These are phyloP conservation scores for Hypoxylon trugodes DNA, from an alignment of 495 filamentous ascomycete genomes.

Conservation along the genomic window DNA sequence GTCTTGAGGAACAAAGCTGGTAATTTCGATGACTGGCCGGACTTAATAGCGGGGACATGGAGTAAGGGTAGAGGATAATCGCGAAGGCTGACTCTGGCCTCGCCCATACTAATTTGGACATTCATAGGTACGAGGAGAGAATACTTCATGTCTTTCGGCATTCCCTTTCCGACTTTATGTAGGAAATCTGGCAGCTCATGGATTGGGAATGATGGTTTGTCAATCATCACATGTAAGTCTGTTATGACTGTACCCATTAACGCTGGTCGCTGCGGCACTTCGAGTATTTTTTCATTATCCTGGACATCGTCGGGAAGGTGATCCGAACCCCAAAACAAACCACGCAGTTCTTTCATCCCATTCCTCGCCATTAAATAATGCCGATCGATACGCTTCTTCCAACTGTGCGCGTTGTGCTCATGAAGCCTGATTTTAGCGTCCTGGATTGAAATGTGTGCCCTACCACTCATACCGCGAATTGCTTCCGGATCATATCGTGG, in stretches of 20 bases:
- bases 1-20: constrained; percentile 84
- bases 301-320: constrained; percentile 81
- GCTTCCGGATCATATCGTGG: constrained; percentile 81
- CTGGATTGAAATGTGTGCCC: constrained; percentile 72
- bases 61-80: constrained; percentile 94
- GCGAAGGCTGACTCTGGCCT: constrained; percentile 81
- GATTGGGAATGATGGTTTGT: constrained; percentile 92
- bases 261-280: constrained; percentile 85
- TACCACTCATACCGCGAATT: constrained; percentile 69
- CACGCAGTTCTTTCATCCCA: constrained; percentile 79
- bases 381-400: constrained; percentile 90
- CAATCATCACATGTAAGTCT: constrained; percentile 84
- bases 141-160: constrained; percentile 91
- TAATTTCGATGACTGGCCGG: constrained; percentile 80
- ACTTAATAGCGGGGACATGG: constrained; percentile 84
- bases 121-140: constrained; percentile 88
- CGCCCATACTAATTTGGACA: constrained; percentile 89
- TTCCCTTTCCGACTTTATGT: constrained; percentile 90
- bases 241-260: constrained; percentile 82
- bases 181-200: constrained; percentile 83
- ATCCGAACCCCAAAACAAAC: constrained; percentile 83
- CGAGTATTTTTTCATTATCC: constrained; percentile 84
- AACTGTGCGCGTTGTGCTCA: constrained; percentile 83
- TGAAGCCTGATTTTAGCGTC: constrained; percentile 80
- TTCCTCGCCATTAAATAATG: constrained; percentile 73